Evolutionary conservation across 352 stramenopile genomes (phyloP), one percentile per base, ranked within the genome.

Genomic region (Phytophthora pistaciae): DNA sequence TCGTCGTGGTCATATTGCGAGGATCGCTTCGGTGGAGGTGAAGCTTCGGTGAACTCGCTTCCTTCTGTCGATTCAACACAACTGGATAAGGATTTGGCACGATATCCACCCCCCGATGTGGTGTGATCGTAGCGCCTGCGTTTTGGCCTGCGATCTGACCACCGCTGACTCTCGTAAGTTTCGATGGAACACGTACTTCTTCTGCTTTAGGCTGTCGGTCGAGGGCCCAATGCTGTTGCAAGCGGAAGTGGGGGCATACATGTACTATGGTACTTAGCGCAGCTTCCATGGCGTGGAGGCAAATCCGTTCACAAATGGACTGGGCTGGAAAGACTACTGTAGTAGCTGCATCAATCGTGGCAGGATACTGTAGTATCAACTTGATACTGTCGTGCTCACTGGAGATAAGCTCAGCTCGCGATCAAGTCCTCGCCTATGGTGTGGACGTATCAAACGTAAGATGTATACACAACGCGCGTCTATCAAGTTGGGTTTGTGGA

Each of bases 1-100:
- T 60, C 27, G 21, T 62, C 27, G 40, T 33, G 27, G 61, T 29
- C 29, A 2, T 29, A 49, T 55, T n/a, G 46, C n/a, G n/a, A 14
- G 36, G 21, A n/a, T 23, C 40, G 60, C 25, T 20, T 69, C 62
- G 44, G 38, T 65, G 44, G 44, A 60, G 48, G 40, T 68, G 59
- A 73, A 73, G 60, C 60, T 66, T 73, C 64, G 56, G 29, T 70
- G 65, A 77, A 77, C 49, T 7, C 33, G 54, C 48, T 70, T 70
- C 31, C 33, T 70, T 74, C 70, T 60, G 56, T 36, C 70, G 54
- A 72, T 61, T 29, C 58, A 42, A 29, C 38, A 61, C 67, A 31
- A 60, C 55, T 55, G 60, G 59, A 33, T 38, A 49, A 69, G 49
- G 36, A 21, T 21, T 54, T 60, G 54, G 46, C 21, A 13, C 16